Base-by-base conservation (phyloP, 495 filamentous ascomycete species). In the Xeromyces bisporus region DNA sequence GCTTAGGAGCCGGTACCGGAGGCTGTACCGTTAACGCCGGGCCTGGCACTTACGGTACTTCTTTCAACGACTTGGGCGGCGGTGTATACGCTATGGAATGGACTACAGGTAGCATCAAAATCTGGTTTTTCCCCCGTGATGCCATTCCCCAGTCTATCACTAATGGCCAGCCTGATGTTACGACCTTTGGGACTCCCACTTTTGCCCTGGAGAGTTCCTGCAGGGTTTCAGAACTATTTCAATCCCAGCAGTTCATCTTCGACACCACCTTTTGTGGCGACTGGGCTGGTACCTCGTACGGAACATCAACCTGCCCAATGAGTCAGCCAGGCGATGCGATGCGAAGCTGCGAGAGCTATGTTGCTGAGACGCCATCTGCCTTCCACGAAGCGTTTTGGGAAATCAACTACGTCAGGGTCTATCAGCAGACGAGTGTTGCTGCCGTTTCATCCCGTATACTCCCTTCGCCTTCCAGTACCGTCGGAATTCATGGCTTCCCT, bases 261-360 rank as follows among this genome's bases (percentile, higher is more conserved):
- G 70, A 96, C 52, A 79, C 73, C 0, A 78, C 75, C 1, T 84
- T 93, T 55, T 94, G 87, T 51, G 87, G 87, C 23, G 73, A 82
- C 38, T 93, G 81, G 80, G 84, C 84, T 11, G 86, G 81, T 20
- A 58, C 66, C 28, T 67, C 71, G 0, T 64, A 46, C 23, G 49
- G 46, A 8, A 26, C 44, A 11, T 58, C 54, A 8, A 47, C 48
- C 2, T 64, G 60, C 41, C 54, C 58, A 0, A 33, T 55, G 37
- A 51, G 53, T 27, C 42, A 51, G 34, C 32, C 44, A 1, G 48
- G 31, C 33, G 53, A 51, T 33, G 41, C 55, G n/a, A 54, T 52
- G 3, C 17, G 50, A 6, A 71, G 63, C 21, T 84, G 80, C 43
- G 46, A 66, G 32, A 65, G 63, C 9, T 81, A 67, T 41, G 80